Evolutionary conservation across 495 filamentous ascomycete species (phyloP), one percentile per base, ranked within the genome.

Genomic region (Pseudomonodictys pantanalensis): DNA sequence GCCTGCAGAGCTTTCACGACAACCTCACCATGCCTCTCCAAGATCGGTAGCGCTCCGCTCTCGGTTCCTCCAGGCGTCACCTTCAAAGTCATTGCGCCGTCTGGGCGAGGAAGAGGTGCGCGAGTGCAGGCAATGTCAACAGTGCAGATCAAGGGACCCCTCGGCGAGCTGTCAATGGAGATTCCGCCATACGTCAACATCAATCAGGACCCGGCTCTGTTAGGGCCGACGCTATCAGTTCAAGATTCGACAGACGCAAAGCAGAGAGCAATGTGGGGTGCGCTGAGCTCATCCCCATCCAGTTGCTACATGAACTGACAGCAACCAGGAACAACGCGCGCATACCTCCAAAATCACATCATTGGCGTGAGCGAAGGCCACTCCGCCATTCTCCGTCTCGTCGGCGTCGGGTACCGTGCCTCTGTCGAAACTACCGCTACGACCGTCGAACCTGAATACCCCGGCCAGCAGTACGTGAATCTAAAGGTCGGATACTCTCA

Each of bases 201-300:
- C 46, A 76, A 82, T 56, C 79, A 86, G 35, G 85, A 93, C 66
- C 73, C 77, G 32, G 72, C 76, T 8, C 68, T 76, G 22, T 74
- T 78, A 39, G 88, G 84, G 68, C 85, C 84, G 9, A 79, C 74
- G 8, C 69, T 98, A 49, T 83, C 77, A 29, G 78, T 97, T 12
- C 62, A 83, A 58, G 81, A 97, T 72, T 66, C 71, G 9, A 65
- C 78, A 5, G 62, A 83, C 23, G 82, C 85, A 67, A 79, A 87
- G 49, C 93, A 98, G 75, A 83, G 89, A 69, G 92, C 88, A 73
- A 97, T 97, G 92, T 98, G 93, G 93, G 93, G 93, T 95, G 79
- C 48, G 89, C 33, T 5, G 1, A 10, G n/a, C 6, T 29, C 6
- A n/a, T 29, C 2, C 35, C 2, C 1, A 11, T 30, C 33, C 47